phyloP scores from a whole-genome alignment of 441 rosid species.

The Populus trichocarpa region DNA sequence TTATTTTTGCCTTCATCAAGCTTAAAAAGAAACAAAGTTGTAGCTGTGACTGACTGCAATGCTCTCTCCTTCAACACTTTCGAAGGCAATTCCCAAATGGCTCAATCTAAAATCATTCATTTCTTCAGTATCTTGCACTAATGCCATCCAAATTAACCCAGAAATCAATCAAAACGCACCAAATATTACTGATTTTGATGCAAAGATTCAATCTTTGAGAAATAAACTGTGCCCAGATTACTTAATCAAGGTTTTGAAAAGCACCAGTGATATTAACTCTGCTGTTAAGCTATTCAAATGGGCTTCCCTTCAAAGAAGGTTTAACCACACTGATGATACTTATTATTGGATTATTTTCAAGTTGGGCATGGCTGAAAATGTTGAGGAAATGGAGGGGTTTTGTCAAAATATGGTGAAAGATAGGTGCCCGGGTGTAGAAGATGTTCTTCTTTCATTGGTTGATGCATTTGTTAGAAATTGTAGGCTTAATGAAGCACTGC shows the following conservation, averaged over 20 bases:
- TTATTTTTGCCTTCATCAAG: neutral
- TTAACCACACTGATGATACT: constrained; percentile 43
- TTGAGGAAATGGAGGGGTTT: constrained; percentile 38
- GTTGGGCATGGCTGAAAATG: constrained; percentile 47
- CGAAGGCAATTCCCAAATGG: constrained; percentile 29
- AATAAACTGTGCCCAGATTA: constrained; percentile 32
- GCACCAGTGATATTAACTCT: constrained; percentile 32
- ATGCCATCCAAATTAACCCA: constrained; percentile 15
- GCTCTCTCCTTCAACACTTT: constrained; percentile 29
- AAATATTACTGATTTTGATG: constrained; percentile 23
- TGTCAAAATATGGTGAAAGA: constrained; percentile 39
- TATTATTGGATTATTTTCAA: constrained; percentile 46
- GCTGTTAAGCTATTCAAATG: constrained; percentile 51
- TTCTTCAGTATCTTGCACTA: constrained; percentile 37
- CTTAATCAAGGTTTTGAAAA: constrained; percentile 37
- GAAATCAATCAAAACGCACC: constrained; percentile 22
- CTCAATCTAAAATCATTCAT: constrained; percentile 20
- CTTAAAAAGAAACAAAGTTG: neutral
- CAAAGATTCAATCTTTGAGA: constrained; percentile 35
- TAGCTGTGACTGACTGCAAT: constrained; percentile 19
- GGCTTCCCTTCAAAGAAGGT: constrained; percentile 41
- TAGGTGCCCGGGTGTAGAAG: constrained; percentile 25
- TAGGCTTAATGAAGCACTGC: constrained; percentile 35
- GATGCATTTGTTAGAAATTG: constrained; percentile 32
- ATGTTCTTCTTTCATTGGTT: constrained; percentile 35